phyloP scores from a whole-genome alignment of 495 filamentous ascomycete genomes.

The Pyrenopolyporus hunteri region DNA sequence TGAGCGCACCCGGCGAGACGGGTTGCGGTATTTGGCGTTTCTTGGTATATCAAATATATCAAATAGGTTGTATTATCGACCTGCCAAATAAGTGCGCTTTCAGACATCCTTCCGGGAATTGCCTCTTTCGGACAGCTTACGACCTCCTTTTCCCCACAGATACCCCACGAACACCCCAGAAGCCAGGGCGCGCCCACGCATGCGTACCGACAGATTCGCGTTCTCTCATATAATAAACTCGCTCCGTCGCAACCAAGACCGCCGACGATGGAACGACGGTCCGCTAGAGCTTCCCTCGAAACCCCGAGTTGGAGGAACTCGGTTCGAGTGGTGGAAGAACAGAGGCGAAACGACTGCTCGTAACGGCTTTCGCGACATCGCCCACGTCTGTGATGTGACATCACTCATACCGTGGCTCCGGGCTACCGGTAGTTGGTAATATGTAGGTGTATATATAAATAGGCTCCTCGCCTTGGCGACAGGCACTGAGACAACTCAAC shows the following conservation, averaged over 20 bases:
- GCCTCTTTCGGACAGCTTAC: conserved; percentile 31
- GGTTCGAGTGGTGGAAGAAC: conserved; percentile 20
- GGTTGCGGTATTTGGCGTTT: conserved; percentile 32
- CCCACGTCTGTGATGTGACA: conserved; percentile 11
- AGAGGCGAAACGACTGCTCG: conserved; percentile 14
- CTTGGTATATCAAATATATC: conserved; percentile 14
- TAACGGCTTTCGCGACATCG: not conserved
- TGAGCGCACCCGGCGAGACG: conserved; percentile 21
- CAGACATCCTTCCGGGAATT: conserved; percentile 38
- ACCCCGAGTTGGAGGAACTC: conserved; percentile 8
- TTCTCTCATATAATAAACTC: conserved; percentile 2
- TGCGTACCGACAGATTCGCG: conserved; percentile 2
- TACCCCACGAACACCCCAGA: conserved; percentile 27
- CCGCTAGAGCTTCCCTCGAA: conserved; percentile 11
- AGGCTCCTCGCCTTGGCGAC: conserved; percentile 2
- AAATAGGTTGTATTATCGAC: conserved; percentile 17
- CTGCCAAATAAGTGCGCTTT: conserved; percentile 24
- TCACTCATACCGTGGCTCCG: conserved; percentile 15
- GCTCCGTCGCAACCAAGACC: conserved; percentile 10
- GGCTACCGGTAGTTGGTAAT: conserved; percentile 19
- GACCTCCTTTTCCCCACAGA: conserved; percentile 20
- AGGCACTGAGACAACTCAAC: conserved; percentile 7
- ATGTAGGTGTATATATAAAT: conserved; percentile 35
- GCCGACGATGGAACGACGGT: conserved; percentile 41
- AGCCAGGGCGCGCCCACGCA: conserved; percentile 7